phyloP scores from a whole-genome alignment of 768 basidiomycete species.

The Serendipita sp. region DNA sequence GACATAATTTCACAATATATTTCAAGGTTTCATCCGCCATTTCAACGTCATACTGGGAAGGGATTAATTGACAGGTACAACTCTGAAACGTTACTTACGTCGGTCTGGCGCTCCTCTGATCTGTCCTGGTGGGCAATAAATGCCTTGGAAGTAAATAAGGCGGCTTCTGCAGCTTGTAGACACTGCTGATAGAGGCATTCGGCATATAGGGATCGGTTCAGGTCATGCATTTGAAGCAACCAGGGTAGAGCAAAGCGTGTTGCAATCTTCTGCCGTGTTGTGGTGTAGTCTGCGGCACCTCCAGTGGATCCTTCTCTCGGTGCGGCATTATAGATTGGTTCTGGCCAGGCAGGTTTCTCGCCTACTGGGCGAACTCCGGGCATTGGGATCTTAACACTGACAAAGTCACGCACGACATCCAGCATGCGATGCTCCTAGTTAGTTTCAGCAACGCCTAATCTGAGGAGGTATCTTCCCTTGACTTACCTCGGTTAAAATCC shows the following conservation, averaged over 20 bases:
- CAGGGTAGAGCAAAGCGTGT: constrained; percentile 45
- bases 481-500: constrained; percentile 60
- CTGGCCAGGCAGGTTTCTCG: constrained; percentile 43
- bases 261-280: constrained; percentile 37
- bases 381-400: constrained; percentile 38
- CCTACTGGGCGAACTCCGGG: constrained; percentile 44
- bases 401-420: constrained; percentile 48
- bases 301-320: not conserved
- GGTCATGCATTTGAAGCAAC: constrained; percentile 53
- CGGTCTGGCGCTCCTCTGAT: not conserved
- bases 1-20: constrained; percentile 36
- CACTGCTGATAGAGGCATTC: constrained; percentile 38
- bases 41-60: constrained; percentile 8
- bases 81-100: constrained; percentile 7
- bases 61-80: constrained; percentile 10
- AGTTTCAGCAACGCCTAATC: not conserved
- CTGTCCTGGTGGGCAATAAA: not conserved
- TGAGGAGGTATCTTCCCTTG: too few relatives aligned
- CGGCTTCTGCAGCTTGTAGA: constrained; percentile 27
- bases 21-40: constrained; percentile 31
- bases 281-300: constrained; percentile 51
- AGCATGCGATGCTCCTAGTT: constrained; percentile 50
- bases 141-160: not conserved
- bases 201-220: constrained; percentile 38
- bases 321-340: constrained; percentile 18